phyloP scores from a whole-genome alignment of 176 grass and related monocot species.

The Oropetium thomaeum region DNA sequence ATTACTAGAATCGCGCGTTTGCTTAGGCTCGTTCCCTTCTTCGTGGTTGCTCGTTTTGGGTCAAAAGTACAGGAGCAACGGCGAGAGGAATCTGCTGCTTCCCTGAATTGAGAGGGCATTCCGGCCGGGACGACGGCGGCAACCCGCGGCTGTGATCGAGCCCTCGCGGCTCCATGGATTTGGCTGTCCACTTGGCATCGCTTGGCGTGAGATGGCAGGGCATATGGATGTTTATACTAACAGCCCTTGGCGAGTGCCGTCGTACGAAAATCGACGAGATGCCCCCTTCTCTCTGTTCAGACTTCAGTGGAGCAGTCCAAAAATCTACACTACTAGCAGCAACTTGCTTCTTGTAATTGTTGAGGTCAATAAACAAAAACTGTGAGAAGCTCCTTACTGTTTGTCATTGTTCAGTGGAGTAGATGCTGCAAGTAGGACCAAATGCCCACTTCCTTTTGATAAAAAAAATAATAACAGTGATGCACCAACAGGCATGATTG shows the following conservation, averaged over 20 bases:
- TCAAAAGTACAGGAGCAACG: conserved; percentile 3
- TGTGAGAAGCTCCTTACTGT: neutral
- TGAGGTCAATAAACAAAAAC: conserved; percentile 25
- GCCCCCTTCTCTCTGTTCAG: conserved; percentile 6
- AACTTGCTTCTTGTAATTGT: conserved; percentile 43
- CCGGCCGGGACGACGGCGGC: conserved; percentile 10
- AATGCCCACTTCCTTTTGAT: neutral
- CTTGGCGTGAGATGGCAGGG: conserved; percentile 8
- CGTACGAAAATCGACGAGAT: conserved; percentile 7
- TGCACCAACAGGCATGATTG: neutral
- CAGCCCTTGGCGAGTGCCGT: neutral
- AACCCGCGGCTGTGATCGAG: neutral
- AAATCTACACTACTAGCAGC: conserved; percentile 9
- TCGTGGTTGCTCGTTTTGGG: neutral
- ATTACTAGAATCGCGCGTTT: neutral
- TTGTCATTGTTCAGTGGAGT: neutral
- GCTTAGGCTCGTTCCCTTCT: neutral
- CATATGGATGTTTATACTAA: conserved; percentile 17
- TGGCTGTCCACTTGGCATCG: conserved; percentile 18
- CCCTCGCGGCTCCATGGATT: conserved; percentile 44
- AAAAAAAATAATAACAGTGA: neutral
- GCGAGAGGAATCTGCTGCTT: neutral
- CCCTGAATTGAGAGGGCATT: neutral
- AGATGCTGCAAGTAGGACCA: neutral
- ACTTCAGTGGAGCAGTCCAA: conserved; percentile 3